Evolutionary conservation across 192 early-diverging fungal genomes (phyloP), one percentile per base, ranked within the genome.

Genomic region (Ramicandelaber brevisporus): DNA sequence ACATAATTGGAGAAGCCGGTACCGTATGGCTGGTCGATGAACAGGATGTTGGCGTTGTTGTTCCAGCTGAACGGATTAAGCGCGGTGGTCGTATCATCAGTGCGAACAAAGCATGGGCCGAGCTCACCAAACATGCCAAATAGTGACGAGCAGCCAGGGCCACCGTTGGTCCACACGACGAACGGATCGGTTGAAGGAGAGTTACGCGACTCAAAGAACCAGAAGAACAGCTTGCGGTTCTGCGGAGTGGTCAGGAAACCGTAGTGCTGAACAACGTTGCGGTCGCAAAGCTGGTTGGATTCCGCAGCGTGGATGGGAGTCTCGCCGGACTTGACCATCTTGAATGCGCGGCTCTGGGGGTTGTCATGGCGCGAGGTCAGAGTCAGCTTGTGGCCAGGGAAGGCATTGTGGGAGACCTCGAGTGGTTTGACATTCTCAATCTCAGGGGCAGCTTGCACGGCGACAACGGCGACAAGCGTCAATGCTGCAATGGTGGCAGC

Each of bases 251-350:
- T 68, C 10, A 80, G 31, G 41, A 77, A 74, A 19, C 73, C 77
- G 8, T 71, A 77, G 38, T 62, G 63, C 61, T 90, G 89, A 37
- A 76, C 71, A 30, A 89, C 89, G 17, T 62, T 48, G 15, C 66
- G 58, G 46, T 97, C 90, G 47, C 90, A 97, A 16, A 97, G 59
- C 15, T n/a, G n/a, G n/a, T n/a, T n/a, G n/a, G n/a, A n/a, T n/a
- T n/a, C n/a, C n/a, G n/a, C n/a, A n/a, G n/a, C n/a, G n/a, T n/a
- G n/a, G n/a, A n/a, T n/a, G n/a, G n/a, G n/a, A n/a, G n/a, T n/a
- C n/a, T n/a, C n/a, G n/a, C n/a, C n/a, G n/a, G n/a, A n/a, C n/a
- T n/a, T n/a, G n/a, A n/a, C n/a, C n/a, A n/a, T n/a, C n/a, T n/a
- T n/a, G n/a, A n/a, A n/a, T n/a, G n/a, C n/a, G n/a, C n/a, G n/a